A percentile compares a stretch with the other conserved stretches of the same genome.
phyloP scores from a whole-genome alignment of 1,284 basidiomycete species.

The Rhodotorula sp. region DNA sequence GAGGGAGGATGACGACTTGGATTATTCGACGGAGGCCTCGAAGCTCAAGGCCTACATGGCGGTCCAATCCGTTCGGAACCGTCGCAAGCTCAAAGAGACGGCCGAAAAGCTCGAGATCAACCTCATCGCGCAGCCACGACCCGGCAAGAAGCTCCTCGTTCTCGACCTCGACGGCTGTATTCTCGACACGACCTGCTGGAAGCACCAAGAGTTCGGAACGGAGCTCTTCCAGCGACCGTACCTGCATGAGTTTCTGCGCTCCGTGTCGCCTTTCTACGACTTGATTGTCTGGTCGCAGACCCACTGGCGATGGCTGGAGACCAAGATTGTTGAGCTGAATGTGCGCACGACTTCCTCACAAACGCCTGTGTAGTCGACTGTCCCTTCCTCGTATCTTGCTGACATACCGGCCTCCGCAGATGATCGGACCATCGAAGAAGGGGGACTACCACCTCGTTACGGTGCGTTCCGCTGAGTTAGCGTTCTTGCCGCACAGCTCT shows the following conservation, averaged over 20 bases:
- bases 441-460: constrained; percentile 58
- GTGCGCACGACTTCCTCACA: background rate
- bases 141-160: constrained; percentile 74
- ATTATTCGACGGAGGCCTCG: constrained; percentile 41
- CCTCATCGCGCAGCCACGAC: constrained; percentile 59
- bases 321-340: constrained; percentile 78
- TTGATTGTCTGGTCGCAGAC: constrained; percentile 63
- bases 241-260: constrained; percentile 76
- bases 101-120: constrained; percentile 62
- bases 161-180: constrained; percentile 73
- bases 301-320: constrained; percentile 86
- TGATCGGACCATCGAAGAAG: constrained; percentile 60
- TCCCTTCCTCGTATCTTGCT: background rate
- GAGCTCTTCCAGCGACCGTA: constrained; percentile 67
- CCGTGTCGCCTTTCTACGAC: constrained; percentile 76
- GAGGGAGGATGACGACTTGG: constrained; percentile 75
- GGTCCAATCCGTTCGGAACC: constrained; percentile 56
- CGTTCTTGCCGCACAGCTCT: no score
- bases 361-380: background rate
- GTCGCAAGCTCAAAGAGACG: constrained; percentile 70
- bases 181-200: constrained; percentile 43
- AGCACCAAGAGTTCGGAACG: constrained; percentile 29
- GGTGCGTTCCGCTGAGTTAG: constrained; percentile 49
- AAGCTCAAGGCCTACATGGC: constrained; percentile 10
- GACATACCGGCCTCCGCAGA: constrained; percentile 53